Base-by-base conservation (phyloP, 176 grass and related monocot species). In the Thinopyrum elongatum region DNA sequence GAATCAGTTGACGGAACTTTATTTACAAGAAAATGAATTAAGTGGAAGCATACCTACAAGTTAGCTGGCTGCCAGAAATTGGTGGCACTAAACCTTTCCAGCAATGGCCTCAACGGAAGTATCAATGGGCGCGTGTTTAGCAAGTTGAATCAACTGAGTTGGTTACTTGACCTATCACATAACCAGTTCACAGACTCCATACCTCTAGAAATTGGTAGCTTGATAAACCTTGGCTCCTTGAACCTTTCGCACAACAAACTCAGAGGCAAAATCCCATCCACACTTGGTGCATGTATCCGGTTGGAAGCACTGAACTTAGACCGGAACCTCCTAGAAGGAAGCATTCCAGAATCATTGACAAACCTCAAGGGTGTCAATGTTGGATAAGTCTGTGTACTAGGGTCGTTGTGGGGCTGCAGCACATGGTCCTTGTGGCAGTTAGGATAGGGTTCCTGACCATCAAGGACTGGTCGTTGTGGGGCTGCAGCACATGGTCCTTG, bases 161-260 rank as follows among this genome's bases (percentile, higher is more conserved):
- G 31, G 66, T 34, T 70, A 6, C 66, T 70, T 70, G 66, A 70
- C 33, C 21, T 36, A 11, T 70, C 66, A 70, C 66, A 69, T 21
- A 70, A 70, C 66, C 30, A 70, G 1, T 19, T 70, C 31, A 10
- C 31, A 36, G 31, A 1, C 10, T 70, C 66, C 19, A 3, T 70
- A 70, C 31, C 31, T 35, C 16, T 2, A 36, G 66, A 70, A 31
- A 21, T 70, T 17, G 66, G 66, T 36, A 70, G 66, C 66, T 70
- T 70, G 66, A 22, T 70, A 70, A 70, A 70, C 66, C 66, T 70
- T 36, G 66, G 66, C 2, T 70, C 66, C 66, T 36, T 70, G 66
- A 70, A 36, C 66, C 34, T 70, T 10, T 70, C 66, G 21, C 31
- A 70, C 66, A 70, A 70, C 66, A 36, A 70, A 17, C 66, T 70